Evolutionary conservation across 768 basidiomycete species (phyloP).

Genomic region (Trametes coccinea): DNA sequence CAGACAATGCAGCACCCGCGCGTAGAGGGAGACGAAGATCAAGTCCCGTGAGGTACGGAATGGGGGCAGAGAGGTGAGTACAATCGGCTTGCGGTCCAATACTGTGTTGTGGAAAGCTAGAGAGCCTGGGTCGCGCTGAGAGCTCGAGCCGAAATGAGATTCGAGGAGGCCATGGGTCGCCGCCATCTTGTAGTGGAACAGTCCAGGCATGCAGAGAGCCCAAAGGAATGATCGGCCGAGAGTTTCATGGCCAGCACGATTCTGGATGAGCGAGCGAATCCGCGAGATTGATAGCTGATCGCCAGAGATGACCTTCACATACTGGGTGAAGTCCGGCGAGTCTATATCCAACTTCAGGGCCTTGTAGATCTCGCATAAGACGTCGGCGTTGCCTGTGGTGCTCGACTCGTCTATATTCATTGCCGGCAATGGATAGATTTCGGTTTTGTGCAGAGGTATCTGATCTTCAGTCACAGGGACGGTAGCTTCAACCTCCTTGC

Average conservation of each 20-base stretch:
- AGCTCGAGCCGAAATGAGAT: conserved; percentile 27
- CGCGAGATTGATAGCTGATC: conserved; percentile 38
- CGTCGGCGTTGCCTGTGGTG: conserved; percentile 36
- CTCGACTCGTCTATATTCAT: conserved; percentile 41
- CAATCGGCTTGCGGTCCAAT: conserved; percentile 33
- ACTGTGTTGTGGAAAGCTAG: conserved; percentile 38
- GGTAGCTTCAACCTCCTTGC: conserved; percentile 17
- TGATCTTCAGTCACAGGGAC: conserved; percentile 26
- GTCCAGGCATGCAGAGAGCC: conserved; percentile 34
- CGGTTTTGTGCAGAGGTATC: conserved; percentile 34
- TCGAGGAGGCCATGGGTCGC: conserved; percentile 33
- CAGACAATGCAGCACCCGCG: conserved; percentile 31
- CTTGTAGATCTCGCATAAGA: conserved; percentile 28
- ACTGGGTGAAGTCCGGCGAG: conserved; percentile 1
- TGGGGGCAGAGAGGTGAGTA: conserved; percentile 29
- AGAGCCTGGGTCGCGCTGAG: conserved; percentile 33
- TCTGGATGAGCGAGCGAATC: conserved; percentile 31
- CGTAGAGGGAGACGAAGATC: conserved; percentile 33
- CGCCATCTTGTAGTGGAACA: conserved; percentile 42
- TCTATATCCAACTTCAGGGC: conserved; percentile 28
- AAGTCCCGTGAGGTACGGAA: conserved; percentile 34
- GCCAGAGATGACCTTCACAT: conserved; percentile 27
- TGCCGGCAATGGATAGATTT: conserved; percentile 32
- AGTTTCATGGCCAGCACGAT: conserved; percentile 34
- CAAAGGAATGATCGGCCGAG: conserved; percentile 29